Base-by-base conservation (phyloP, 768 basidiomycete genomes). In the Boletus edulis region DNA sequence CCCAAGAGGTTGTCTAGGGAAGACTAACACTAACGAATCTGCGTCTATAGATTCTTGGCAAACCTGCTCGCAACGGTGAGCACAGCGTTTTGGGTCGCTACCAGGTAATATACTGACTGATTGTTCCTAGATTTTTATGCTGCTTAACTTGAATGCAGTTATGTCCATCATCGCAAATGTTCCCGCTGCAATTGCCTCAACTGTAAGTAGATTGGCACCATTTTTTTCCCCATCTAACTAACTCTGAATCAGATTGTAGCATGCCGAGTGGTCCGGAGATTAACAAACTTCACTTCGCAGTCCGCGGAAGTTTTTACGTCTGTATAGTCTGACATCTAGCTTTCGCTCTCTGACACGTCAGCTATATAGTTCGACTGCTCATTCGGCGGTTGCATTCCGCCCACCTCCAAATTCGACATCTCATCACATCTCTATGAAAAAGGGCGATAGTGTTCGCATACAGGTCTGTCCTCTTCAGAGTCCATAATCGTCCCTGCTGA, bases 81-180 rank as follows among this genome's bases (percentile, higher is more conserved):
- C 47, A 47, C 41, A 27, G 1, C 42, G 32, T 13, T 47, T 15
- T 5, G 20, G 22, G 27, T 48, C 14, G 27, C 4, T n/a, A 1
- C 15, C 3, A 2, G 17, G 11, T 20, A 20, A 10, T 45, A 50
- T 60, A 27, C 54, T 53, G 22, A 50, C 44, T 15, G 44, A 50
- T 18, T 27, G 7, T 27, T 46, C 29, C 14, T 54, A 78, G 75
- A 69, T 76, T 52, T 86, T 86, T 69, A 86, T 87, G 84, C 67
- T 87, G 40, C 69, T 88, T 15, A 77, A 88, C 68, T 72, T 87
- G 49, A 87, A 87, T 59, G 75, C 82, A n/a, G 79, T 87, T 52
- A 85, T 87, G 84, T 84, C 83, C 32, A 82, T 89, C 67, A 84
- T 88, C 50, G 82, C 81, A 44, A 88, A 88, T 60, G 85, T 88